Conservation (phyloP, 108 stramenopile genomes). For the Skeletonema potamos region DNA sequence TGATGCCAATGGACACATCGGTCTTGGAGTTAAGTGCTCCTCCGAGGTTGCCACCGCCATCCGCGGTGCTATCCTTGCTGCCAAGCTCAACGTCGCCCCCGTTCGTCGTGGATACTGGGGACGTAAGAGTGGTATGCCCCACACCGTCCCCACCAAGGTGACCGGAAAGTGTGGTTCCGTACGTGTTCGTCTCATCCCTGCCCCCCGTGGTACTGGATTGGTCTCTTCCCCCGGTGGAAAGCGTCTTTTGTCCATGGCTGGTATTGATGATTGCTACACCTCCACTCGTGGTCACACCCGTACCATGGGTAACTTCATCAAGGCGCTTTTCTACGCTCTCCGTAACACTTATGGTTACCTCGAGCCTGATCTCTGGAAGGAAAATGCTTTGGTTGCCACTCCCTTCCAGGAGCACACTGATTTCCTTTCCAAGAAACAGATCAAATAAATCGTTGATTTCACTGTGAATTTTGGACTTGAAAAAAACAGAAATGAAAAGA, state of each 20-base stretch:
- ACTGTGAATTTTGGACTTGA: not conserved
- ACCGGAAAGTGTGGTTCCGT: conserved; percentile 99
- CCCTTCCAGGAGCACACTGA: conserved; percentile 99
- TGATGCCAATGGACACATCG: conserved; percentile 97
- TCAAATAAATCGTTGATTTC: conserved; percentile 17
- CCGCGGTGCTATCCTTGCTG: conserved; percentile 98
- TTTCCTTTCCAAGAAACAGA: conserved; percentile 95
- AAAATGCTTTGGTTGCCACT: conserved; percentile 73
- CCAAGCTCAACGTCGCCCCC: conserved; percentile 98
- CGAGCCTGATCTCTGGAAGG: conserved; percentile 98
- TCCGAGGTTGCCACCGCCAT: conserved; percentile 99
- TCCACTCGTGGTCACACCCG: conserved; percentile 96
- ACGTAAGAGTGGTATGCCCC: conserved; percentile 91
- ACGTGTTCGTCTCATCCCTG: conserved; percentile 98
- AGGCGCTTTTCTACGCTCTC: conserved; percentile 98
- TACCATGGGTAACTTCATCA: conserved; percentile 99
- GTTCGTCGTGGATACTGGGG: conserved; percentile 99
- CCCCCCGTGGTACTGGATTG: conserved; percentile 99
- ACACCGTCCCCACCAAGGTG: conserved; percentile 99
- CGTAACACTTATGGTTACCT: conserved; percentile 98
- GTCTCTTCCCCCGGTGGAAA: conserved; percentile 98
- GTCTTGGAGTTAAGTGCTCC: conserved; percentile 99
- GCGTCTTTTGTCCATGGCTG: conserved; percentile 99
- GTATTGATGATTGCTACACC: conserved; percentile 96
- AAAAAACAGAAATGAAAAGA: not conserved